Evolutionary conservation across 306 rosid species (phyloP).

Genomic region (Calophaca sinica): DNA sequence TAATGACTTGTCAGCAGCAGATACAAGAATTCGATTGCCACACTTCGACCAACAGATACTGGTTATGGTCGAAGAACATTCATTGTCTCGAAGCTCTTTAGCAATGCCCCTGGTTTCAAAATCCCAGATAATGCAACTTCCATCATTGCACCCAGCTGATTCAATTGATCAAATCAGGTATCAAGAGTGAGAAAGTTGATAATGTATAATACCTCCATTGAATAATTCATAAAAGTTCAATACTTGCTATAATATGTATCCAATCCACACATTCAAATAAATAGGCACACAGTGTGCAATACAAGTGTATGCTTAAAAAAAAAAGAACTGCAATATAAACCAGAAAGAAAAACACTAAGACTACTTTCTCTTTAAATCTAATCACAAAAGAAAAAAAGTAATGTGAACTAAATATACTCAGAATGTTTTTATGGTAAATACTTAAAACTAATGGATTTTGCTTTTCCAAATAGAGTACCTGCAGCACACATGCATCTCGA

Average conservation of each 20-base stretch:
- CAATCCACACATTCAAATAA: conserved; percentile 26
- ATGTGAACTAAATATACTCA: background rate
- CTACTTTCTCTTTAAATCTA: background rate
- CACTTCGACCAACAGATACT: conserved; percentile 50
- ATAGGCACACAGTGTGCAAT: conserved; percentile 14
- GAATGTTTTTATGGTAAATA: background rate
- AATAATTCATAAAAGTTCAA: conserved; percentile 24
- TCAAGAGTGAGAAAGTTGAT: conserved; percentile 36
- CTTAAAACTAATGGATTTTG: background rate
- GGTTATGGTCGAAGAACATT: conserved; percentile 66
- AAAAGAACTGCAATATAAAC: background rate
- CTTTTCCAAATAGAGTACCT: background rate
- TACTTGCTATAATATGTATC: conserved; percentile 18
- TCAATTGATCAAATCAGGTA: conserved; percentile 47
- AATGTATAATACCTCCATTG: conserved; percentile 7
- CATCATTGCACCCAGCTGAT: conserved; percentile 96
- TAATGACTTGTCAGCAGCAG: conserved; percentile 91
- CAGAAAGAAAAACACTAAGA: conserved; percentile 18
- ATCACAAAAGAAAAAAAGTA: background rate
- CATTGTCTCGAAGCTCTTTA: conserved; percentile 81
- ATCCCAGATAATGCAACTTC: conserved; percentile 95
- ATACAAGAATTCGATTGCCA: conserved; percentile 56
- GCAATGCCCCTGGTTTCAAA: conserved; percentile 95
- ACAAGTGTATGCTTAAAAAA: conserved; percentile 10
- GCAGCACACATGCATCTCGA: conserved; percentile 5